phyloP scores from a whole-genome alignment of 345 rosid genomes.

The Triadica sebifera region DNA sequence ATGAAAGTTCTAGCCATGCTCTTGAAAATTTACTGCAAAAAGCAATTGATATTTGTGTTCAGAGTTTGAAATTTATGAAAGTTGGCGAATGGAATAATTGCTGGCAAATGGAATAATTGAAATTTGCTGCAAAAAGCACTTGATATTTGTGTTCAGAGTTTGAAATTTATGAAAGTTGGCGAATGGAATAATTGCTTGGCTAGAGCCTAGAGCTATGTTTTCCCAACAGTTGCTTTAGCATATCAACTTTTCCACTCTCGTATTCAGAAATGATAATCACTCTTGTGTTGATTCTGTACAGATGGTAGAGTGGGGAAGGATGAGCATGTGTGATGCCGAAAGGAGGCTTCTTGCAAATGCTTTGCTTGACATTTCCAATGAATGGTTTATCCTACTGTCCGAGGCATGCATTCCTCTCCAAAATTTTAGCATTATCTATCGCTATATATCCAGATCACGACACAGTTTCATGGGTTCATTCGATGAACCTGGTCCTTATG shows the following conservation, averaged over 20 bases:
- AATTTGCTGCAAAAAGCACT: no score
- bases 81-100: no score
- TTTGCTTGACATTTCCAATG: slow-evolving; percentile 78
- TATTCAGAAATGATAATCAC: background rate
- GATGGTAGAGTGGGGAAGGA: slow-evolving; percentile 86
- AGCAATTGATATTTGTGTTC: no score
- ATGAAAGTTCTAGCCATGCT: no score
- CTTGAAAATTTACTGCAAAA: no score
- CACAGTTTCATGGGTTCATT: slow-evolving; percentile 77
- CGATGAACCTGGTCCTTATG: slow-evolving; percentile 72
- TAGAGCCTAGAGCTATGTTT: background rate
- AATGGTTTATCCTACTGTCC: slow-evolving; percentile 82
- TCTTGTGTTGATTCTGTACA: slow-evolving; percentile 20
- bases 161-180: no score
- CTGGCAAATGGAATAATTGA: no score
- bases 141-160: no score
- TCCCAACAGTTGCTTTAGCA: background rate
- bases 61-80: no score
- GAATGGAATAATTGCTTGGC: background rate
- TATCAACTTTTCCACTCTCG: background rate
- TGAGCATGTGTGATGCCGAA: slow-evolving; percentile 96
- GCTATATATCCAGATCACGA: slow-evolving; percentile 55
- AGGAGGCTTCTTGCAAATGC: slow-evolving; percentile 89
- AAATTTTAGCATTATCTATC: slow-evolving; percentile 60
- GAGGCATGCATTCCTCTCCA: slow-evolving; percentile 89